phyloP scores from a whole-genome alignment of 2,329 filamentous ascomycete genomes.

The Botrytis sinoallii region DNA sequence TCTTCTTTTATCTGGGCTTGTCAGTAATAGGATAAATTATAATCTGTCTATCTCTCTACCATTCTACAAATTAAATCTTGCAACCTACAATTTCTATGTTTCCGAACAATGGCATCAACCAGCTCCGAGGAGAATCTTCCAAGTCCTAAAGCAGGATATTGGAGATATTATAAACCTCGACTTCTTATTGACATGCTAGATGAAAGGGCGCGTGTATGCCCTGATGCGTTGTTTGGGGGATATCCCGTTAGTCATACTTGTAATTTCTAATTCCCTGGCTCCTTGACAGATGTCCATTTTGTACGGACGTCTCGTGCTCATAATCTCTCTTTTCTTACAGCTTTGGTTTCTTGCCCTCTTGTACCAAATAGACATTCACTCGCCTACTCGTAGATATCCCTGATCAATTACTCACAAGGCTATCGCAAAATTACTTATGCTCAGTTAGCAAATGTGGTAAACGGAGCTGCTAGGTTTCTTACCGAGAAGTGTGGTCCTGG shows the following conservation, averaged over 20 bases:
- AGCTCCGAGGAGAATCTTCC: neutral
- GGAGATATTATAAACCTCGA: neutral
- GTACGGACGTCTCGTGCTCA: neutral
- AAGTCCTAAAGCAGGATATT: neutral
- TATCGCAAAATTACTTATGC: constrained; percentile 19
- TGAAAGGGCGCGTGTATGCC: neutral
- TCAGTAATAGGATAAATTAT: neutral
- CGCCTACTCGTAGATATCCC: neutral
- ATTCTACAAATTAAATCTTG: neutral
- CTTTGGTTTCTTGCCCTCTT: neutral
- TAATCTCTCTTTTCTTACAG: neutral
- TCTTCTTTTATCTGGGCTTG: neutral
- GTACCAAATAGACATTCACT: neutral
- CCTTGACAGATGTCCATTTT: neutral
- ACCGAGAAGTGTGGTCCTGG: constrained; percentile 6
- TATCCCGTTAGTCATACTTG: neutral
- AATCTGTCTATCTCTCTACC: neutral
- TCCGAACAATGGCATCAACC: neutral
- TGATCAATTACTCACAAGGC: neutral
- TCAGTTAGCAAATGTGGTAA: constrained; percentile 25
- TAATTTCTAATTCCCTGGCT: neutral
- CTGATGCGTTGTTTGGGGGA: neutral
- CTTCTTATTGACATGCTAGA: neutral
- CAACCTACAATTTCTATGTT: neutral
- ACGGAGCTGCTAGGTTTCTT: constrained; percentile 22